These are phyloP conservation scores for Fusarium sp. DNA, from an alignment of 2,329 filamentous ascomycete species.

Conservation along the genomic window DNA sequence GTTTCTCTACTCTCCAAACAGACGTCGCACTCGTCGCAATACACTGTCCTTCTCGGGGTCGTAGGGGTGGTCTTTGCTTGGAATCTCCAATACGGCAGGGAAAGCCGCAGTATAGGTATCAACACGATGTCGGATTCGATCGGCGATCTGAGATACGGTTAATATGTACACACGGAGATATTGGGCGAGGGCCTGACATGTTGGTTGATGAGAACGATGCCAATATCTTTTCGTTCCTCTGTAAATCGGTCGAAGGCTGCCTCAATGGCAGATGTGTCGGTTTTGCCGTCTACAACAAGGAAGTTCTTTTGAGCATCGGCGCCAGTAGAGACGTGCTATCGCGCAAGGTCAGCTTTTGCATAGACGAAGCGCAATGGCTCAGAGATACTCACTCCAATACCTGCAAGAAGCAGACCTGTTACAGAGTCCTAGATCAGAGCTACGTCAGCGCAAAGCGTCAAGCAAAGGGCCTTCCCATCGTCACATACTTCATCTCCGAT, in stretches of 20 bases:
- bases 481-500: conserved; percentile 90
- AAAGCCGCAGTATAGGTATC: conserved; percentile 95
- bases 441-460: conserved; percentile 47
- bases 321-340: conserved; percentile 87
- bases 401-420: conserved; percentile 93
- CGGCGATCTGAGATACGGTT: conserved; percentile 77
- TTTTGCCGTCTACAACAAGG: conserved; percentile 95
- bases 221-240: conserved; percentile 92
- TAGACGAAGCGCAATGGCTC: conserved; percentile 5
- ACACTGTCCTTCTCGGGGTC: conserved; percentile 99
- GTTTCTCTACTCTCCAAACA: conserved; percentile 74
- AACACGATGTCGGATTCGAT: conserved; percentile 90
- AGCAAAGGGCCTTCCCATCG: conserved; percentile 12
- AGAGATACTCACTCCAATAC: conserved; percentile 79
- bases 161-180: conserved; percentile 20
- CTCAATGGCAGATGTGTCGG: conserved; percentile 88
- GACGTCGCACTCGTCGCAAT: conserved; percentile 80
- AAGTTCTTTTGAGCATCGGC: conserved; percentile 97
- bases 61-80: conserved; percentile 98
- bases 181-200: conserved; percentile 73
- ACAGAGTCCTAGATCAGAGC: conserved; percentile 81
- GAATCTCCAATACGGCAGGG: conserved; percentile 95
- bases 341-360: background rate
- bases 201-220: conserved; percentile 96
- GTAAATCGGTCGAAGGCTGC: conserved; percentile 91